phyloP scores from a whole-genome alignment of 805 yeast genomes.

The Yarrowia deformans region DNA sequence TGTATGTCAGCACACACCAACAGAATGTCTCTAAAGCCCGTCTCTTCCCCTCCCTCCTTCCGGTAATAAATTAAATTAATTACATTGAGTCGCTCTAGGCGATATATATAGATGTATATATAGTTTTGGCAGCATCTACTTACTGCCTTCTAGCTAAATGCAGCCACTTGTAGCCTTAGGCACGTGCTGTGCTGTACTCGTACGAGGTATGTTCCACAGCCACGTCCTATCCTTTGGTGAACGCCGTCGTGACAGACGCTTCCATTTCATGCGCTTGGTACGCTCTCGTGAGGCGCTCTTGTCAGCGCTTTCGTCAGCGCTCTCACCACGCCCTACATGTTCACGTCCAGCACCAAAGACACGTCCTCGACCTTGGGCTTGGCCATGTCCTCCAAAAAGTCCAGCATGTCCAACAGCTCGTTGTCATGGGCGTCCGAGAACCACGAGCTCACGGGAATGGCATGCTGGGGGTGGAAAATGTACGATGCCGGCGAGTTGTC shows the following conservation, averaged over 20 bases:
- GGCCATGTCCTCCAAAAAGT: slow-evolving; percentile 86
- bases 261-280: no score
- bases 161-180: slow-evolving; percentile 8
- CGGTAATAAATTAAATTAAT: slow-evolving; percentile 34
- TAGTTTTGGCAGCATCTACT: background rate
- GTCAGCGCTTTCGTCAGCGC: no score
- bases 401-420: slow-evolving; percentile 89
- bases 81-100: slow-evolving; percentile 31
- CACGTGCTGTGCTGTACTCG: background rate
- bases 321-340: no score
- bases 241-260: no score
- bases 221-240: background rate
- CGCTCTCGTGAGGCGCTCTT: no score
- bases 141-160: slow-evolving; percentile 8
- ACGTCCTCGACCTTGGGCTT: slow-evolving; percentile 79
- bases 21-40: no score
- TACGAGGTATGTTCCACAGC: no score
- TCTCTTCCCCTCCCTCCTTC: no score
- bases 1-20: no score
- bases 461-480: slow-evolving; percentile 96
- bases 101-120: slow-evolving; percentile 24
- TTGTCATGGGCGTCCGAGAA: slow-evolving; percentile 97
- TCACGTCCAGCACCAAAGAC: slow-evolving; percentile 80
- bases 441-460: slow-evolving; percentile 97
- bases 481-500: slow-evolving; percentile 99